Evolutionary conservation across 768 basidiomycete species (phyloP).

Genomic region (Pholiota molesta): DNA sequence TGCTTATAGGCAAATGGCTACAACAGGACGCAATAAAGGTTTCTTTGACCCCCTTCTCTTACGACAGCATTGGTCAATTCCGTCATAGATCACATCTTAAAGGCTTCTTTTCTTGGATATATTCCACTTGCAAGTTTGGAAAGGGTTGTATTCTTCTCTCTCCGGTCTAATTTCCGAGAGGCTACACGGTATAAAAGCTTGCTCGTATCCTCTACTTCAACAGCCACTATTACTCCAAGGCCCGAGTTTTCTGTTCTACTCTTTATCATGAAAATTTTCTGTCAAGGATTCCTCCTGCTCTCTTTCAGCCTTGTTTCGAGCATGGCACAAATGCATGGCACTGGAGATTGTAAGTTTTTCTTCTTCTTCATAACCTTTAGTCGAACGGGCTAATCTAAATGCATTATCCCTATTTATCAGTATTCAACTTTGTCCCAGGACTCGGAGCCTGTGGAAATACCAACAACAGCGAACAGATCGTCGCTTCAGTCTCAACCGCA

Average conservation of each 20-base stretch:
- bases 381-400: neutral
- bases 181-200: too few species aligned
- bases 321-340: conserved; percentile 1
- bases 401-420: conserved; percentile 15
- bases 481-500: conserved; percentile 37
- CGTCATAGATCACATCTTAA: too few species aligned
- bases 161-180: too few species aligned
- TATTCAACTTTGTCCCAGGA: conserved; percentile 37
- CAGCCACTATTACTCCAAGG: neutral
- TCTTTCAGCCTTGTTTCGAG: neutral
- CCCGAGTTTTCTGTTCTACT: neutral
- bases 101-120: too few species aligned
- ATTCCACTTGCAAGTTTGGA: too few species aligned
- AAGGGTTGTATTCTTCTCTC: too few species aligned
- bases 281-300: neutral
- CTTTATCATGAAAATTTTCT: neutral
- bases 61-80: too few species aligned
- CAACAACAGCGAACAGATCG: conserved; percentile 33
- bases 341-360: conserved; percentile 4
- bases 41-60: too few species aligned
- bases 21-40: too few species aligned
- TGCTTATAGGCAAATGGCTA: too few species aligned
- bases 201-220: neutral
- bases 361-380: neutral
- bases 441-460: conserved; percentile 43